Evolutionary conservation across 2,329 filamentous ascomycete species (phyloP), one percentile per base, ranked within the genome.

Genomic region (Claviceps sp.): DNA sequence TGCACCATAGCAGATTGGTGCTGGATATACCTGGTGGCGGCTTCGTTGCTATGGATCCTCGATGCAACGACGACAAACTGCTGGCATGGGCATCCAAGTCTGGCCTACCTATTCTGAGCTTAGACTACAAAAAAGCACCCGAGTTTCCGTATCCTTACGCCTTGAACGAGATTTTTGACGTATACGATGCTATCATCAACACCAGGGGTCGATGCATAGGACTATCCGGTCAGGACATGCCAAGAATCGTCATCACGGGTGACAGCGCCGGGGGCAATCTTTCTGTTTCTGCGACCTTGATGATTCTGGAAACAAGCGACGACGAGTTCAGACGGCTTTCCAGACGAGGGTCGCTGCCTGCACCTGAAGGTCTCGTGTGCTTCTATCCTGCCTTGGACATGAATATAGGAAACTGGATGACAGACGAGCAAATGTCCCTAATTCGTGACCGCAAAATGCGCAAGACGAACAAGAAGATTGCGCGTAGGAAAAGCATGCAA

Each of bases 401-500:
- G 86, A 96, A 95, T 62, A 97, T 97, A 58, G 89, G 89, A 40
- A 96, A 90, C 66, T 98, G 93, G 93, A 97, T 98, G 90, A 90
- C 88, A 0, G 91, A 97, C 60, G 91, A 97, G 66, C 90, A 98
- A 65, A 95, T 97, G 88, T 82, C 88, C 0, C 71, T 98, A 55
- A 95, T 98, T 56, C 84, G 89, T 57, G 90, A 95, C 56, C 82
- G 89, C 11, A 79, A 82, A 53, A 82, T 83, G 64, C 79, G 89
- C 24, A 84, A 83, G 59, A 89, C 84, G 1, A 95, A 96, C 62
- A 77, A 78, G 53, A 78, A 81, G 26, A 85, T 97, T 52, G 73
- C 96, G 11, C 78, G 84, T 39, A 79, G 87, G 53, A 97, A 98
- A 71, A 89, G 82, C 56, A 86, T 88, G 70, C 87, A 96, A 63